Percentiles rank a stretch among this genome's conserved stretches.
These are phyloP conservation scores for Xylaria scruposa DNA, from an alignment of 495 filamentous ascomycete species.

Conservation along the genomic window DNA sequence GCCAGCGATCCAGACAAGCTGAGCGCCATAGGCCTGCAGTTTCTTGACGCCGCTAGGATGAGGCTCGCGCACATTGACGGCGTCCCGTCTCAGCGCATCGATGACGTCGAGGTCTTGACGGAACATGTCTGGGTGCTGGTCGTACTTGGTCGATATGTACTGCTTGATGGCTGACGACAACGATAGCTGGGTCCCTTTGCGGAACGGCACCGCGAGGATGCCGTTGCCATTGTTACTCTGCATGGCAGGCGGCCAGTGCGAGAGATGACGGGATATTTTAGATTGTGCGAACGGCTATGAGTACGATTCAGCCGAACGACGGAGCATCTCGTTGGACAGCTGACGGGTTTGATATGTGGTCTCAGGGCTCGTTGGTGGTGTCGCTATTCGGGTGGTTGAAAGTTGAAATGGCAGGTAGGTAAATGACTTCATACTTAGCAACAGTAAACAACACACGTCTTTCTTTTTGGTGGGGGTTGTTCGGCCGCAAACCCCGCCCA, in stretches of 20 bases:
- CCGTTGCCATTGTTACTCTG: conserved; percentile 42
- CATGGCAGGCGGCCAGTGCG: conserved; percentile 30
- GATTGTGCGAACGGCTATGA: neutral
- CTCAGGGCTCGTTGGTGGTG: neutral
- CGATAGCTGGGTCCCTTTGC: conserved; percentile 76
- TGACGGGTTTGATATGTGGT: neutral
- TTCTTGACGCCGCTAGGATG: conserved; percentile 90
- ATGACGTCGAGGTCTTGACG: conserved; percentile 85
- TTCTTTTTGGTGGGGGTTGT: conserved; percentile 4
- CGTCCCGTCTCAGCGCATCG: conserved; percentile 80
- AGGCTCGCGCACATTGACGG: conserved; percentile 84
- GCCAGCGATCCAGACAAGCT: conserved; percentile 90
- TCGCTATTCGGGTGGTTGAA: neutral
- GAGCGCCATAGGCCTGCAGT: conserved; percentile 86
- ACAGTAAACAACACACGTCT: neutral
- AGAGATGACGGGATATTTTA: neutral
- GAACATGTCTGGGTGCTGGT: conserved; percentile 99
- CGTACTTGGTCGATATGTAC: conserved; percentile 98
- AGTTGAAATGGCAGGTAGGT: neutral
- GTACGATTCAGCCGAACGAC: neutral
- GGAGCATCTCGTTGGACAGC: conserved; percentile 9
- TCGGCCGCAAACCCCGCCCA: neutral
- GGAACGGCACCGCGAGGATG: conserved; percentile 77
- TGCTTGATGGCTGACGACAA: conserved; percentile 85
- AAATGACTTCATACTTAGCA: conserved; percentile 16